Evolutionary conservation across 139 green algal genomes (phyloP), one percentile per base, ranked within the genome.

Genomic region (Chlorella sp.): DNA sequence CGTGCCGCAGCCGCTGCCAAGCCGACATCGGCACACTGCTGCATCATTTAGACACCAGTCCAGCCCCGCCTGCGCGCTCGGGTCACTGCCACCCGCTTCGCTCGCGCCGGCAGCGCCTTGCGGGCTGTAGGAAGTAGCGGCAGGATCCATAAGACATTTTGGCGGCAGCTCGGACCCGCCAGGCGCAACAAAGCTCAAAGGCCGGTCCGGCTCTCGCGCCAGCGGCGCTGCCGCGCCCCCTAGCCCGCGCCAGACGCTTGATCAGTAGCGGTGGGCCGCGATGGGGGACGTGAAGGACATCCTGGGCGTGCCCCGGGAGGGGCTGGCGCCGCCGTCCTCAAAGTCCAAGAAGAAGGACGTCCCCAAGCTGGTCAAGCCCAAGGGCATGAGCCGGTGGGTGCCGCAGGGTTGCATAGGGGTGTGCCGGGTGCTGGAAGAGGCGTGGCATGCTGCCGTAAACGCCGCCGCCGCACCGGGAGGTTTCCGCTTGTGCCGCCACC

Each of bases 271-370:
- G 48, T 3, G 40, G 8, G 28, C 28, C 77, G 32, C 5, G 1
- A 98, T 97, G 94, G 90, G 88, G 32, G 95, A 98, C 81, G 90
- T 97, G 22, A 96, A 97, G 60, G 95, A 98, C 82, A 98, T 98
- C 56, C 88, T 98, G 26, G 95, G 95, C 13, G 85, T 98, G 60
- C 69, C 84, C 30, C 85, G 92, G 24, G 76, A 82, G 20, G 85
- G 56, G 2, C n/a, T 69, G 41, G 41, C 41, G 16, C 30, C 86
- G 14, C 72, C n/a, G 38, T 38, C 79, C 11, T 87, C 93, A n/a
- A 95, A 96, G 80, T 84, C 90, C 43, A 96, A 97, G 87, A 80
- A 92, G 51, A 87, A 84, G n/a, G 73, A 83, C 4, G 60, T 75
- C 40, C 89, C 91, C 19, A 90, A 90, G 73, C 56, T 88, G 26